Base-by-base conservation (phyloP, 192 early-diverging fungal genomes). In the Paraglomus brasilianum region DNA sequence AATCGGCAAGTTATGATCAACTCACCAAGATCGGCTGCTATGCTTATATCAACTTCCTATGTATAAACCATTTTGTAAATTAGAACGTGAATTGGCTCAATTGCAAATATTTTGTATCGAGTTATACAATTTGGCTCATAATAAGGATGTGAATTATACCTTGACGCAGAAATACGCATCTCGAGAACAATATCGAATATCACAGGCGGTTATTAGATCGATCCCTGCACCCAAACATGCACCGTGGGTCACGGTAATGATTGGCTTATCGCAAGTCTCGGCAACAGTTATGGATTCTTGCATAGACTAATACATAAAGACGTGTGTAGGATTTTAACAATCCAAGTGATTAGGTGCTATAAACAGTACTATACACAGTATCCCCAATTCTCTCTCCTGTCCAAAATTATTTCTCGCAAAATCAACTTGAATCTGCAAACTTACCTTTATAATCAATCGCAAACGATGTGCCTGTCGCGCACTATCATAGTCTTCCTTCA, bases 191-290 rank as follows among this genome's bases (percentile, higher is more conserved):
- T 89, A 85, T 53, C 97, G 88, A 24, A 98, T 91, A 71, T 98
- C 97, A 78, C 94, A 95, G 1, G 97, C 95, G 11, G 92, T 89
- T 13, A 92, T 86, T 55, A 96, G 73, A 73, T 96, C 94, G 49
- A 98, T 87, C 15, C 93, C 88, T 44, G 84, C 91, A 7, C 95
- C 95, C 73, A 96, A 83, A 74, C 94, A 95, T 1, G 77, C 82
- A 45, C 88, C 89, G 65, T 97, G 92, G 61, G 96, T 78, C 11
- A 84, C 92, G n/a, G 83, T 91, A 71, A 98, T 90, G 5, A 98
- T 94, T 14, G 95, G 91, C 73, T 91, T 90, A 69, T 89, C 81
- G 72, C 94, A 96, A 22, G 70, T 59, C 76, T 97, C 95, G 53
- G 97, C 87, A 9, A 87, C 85, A 14, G 85, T 89, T 63, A 97